Base-by-base conservation (phyloP, 768 basidiomycete genomes). In the Termitomyces sp. region DNA sequence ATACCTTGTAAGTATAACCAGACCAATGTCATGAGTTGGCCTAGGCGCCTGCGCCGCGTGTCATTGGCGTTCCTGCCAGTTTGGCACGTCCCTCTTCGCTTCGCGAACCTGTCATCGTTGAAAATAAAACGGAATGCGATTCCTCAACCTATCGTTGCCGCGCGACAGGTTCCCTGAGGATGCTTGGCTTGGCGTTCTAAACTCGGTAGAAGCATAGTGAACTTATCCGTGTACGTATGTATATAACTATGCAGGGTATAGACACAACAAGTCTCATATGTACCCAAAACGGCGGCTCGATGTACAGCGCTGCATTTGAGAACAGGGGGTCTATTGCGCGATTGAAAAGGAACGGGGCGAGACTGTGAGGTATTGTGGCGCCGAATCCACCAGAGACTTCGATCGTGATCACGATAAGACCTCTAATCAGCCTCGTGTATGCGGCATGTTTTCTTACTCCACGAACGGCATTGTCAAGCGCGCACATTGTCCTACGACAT, bases 361-460 rank as follows among this genome's bases (percentile, higher is more conserved):
- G 33, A n/a, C n/a, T n/a, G n/a, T n/a, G n/a, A n/a, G 39, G 44
- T 27, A 41, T 38, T 51, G 58, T 56, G 55, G 55, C 55, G 58
- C 31, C 48, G 31, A 52, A 53, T 18, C 27, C 33, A 31, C 40
- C 29, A 36, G 31, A 41, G 51, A 23, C 33, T 52, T 33, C 52
- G 47, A 56, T 50, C 29, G 23, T 31, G 15, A 56, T 35, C 25
- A n/a, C 56, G 52, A 56, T 59, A 56, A 56, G 47, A 11, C 11
- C 33, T 51, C 16, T n/a, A 40, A 59, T 53, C 50, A 31, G 40
- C 59, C 59, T 60, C 59, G 33, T 56, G 55, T 27, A 22, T 5
- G 33, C 6, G n/a, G 48, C 59, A 39, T 56, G 59, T 40, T 16
- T 15, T 31, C 47, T 23, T 15, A 29, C 45, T 50, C 51, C 43